These are phyloP conservation scores for Avicennia marina DNA, from an alignment of 257 asterid species.

Conservation along the genomic window DNA sequence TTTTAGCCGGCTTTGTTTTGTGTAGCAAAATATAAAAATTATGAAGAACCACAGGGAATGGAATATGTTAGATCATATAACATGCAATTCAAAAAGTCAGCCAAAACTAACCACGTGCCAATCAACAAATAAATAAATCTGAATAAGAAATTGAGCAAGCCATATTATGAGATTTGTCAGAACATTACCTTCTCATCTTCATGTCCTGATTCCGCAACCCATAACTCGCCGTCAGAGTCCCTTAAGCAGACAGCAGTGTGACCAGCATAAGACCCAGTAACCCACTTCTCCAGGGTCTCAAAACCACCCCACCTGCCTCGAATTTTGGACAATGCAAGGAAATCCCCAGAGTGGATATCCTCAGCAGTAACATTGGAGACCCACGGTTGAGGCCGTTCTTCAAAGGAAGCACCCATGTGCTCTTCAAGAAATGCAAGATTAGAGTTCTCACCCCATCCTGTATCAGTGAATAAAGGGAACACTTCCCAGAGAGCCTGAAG, in stretches of 20 bases:
- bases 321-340: constrained; percentile 59
- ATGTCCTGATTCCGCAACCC: constrained; percentile 82
- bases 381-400: constrained; percentile 69
- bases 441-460: constrained; percentile 54
- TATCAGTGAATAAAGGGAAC: constrained; percentile 56
- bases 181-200: constrained; percentile 53
- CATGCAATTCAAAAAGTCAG: too few relatives aligned
- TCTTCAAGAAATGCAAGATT: constrained; percentile 55
- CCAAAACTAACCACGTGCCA: too few relatives aligned
- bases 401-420: constrained; percentile 62
- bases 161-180: not conserved
- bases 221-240: constrained; percentile 60
- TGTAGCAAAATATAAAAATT: too few relatives aligned
- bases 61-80: too few relatives aligned
- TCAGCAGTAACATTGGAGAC: constrained; percentile 41
- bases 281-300: constrained; percentile 80
- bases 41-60: too few relatives aligned
- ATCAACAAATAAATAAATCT: not conserved
- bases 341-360: constrained; percentile 71
- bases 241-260: constrained; percentile 68
- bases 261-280: constrained; percentile 72
- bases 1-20: not conserved
- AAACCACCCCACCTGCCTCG: constrained; percentile 75
- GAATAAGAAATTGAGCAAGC: not conserved
- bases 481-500: constrained; percentile 67